phyloP scores from a whole-genome alignment of 495 filamentous ascomycete genomes.

The Penicillium parvum region DNA sequence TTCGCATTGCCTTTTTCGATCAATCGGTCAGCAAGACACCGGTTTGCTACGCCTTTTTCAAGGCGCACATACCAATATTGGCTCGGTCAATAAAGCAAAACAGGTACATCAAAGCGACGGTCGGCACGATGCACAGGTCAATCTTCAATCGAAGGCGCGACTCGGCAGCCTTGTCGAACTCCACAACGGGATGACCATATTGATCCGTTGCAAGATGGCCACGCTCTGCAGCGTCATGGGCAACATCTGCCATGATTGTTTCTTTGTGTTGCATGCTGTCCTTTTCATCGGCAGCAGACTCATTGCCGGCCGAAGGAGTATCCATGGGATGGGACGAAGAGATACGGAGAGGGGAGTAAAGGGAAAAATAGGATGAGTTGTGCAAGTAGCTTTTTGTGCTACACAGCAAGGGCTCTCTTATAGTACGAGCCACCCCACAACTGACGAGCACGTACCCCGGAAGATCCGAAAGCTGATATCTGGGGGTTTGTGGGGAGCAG shows the following conservation, averaged over 20 bases:
- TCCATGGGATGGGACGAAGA: slow-evolving; percentile 3
- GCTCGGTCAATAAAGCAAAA: slow-evolving; percentile 56
- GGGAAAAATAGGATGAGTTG: too few species aligned
- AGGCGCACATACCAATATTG: slow-evolving; percentile 52
- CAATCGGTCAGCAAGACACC: slow-evolving; percentile 10
- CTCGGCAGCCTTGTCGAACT: slow-evolving; percentile 58
- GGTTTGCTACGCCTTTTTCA: too few species aligned
- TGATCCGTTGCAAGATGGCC: slow-evolving; percentile 59
- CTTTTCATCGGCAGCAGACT: slow-evolving; percentile 23
- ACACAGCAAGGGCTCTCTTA: too few species aligned
- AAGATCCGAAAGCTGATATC: neutral
- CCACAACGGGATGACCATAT: slow-evolving; percentile 52
- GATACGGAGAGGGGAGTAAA: neutral
- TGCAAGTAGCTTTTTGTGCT: too few species aligned
- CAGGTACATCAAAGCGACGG: slow-evolving; percentile 45
- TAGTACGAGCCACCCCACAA: too few species aligned
- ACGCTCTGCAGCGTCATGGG: slow-evolving; percentile 50
- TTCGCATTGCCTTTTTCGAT: slow-evolving; percentile 29
- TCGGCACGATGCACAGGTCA: slow-evolving; percentile 44
- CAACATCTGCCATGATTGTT: slow-evolving; percentile 16
- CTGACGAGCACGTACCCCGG: too few species aligned
- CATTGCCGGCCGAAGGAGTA: slow-evolving; percentile 1
- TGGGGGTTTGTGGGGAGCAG: too few species aligned
- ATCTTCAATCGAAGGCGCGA: slow-evolving; percentile 45
- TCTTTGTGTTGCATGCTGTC: slow-evolving; percentile 19